These are phyloP conservation scores for Nakazawaea holstii DNA, from an alignment of 805 yeast genomes.

Conservation along the genomic window DNA sequence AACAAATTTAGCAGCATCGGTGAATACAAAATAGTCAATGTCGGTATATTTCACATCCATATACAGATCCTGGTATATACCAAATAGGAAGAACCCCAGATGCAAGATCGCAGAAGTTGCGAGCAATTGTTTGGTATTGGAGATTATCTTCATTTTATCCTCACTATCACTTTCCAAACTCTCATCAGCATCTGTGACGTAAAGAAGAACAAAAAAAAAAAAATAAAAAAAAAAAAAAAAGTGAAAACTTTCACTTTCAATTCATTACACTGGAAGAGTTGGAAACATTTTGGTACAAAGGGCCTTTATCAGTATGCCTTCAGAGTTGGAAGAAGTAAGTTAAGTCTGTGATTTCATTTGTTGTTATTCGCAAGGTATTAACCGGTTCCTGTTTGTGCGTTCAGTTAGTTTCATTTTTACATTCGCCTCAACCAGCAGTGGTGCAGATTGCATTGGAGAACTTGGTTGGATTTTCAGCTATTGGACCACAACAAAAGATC, in stretches of 20 bases:
- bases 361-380: not conserved
- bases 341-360: too few relatives aligned
- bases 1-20: conserved; percentile 83
- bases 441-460: conserved; percentile 82
- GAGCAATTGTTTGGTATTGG: conserved; percentile 7
- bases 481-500: conserved; percentile 58
- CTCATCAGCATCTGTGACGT: not conserved
- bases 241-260: not conserved
- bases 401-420: conserved; percentile 70
- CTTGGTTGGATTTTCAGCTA: conserved; percentile 72
- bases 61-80: conserved; percentile 78
- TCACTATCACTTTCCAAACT: not conserved
- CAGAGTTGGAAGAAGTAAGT: conserved; percentile 46
- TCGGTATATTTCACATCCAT: conserved; percentile 87
- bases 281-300: not conserved
- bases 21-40: conserved; percentile 88
- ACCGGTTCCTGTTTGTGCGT: not conserved
- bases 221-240: not conserved
- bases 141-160: not conserved
- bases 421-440: conserved; percentile 73
- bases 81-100: conserved; percentile 64
- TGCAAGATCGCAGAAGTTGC: conserved; percentile 31
- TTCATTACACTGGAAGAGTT: not conserved
- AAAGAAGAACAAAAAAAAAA: not conserved
- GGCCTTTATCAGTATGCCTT: conserved; percentile 31